These are phyloP conservation scores for Pseudoneurospora amorphoporcata DNA, from an alignment of 495 filamentous ascomycete species.

Conservation along the genomic window DNA sequence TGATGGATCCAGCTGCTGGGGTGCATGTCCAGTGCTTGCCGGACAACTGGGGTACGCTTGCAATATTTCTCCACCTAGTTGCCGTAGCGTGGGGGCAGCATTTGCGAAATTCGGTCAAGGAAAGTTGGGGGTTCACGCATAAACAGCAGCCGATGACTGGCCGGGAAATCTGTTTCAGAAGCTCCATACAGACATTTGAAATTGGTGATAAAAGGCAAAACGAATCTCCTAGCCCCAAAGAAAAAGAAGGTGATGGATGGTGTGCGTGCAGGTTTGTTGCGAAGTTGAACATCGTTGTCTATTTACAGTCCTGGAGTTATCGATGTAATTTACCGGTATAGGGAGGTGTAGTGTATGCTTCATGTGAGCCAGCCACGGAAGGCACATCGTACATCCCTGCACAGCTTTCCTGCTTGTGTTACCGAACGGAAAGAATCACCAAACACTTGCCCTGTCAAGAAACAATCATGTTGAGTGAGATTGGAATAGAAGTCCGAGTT, in stretches of 20 bases:
- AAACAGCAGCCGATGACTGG: background rate
- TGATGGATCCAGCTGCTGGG: background rate
- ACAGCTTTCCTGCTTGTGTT: background rate
- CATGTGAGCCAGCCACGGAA: background rate
- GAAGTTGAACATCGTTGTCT: background rate
- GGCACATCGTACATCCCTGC: background rate
- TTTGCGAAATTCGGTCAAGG: background rate
- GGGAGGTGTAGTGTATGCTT: background rate
- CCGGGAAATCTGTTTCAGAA: background rate
- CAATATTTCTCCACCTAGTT: background rate
- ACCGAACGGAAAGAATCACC: background rate
- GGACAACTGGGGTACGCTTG: background rate
- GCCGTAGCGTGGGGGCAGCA: background rate
- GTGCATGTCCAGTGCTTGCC: background rate
- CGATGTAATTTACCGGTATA: background rate
- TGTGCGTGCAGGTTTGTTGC: background rate
- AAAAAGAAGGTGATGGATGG: background rate
- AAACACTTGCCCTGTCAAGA: background rate
- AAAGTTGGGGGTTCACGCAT: background rate
- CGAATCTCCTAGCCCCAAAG: background rate
- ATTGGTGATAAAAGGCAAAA: background rate
- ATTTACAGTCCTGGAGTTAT: background rate
- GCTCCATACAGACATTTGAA: background rate
- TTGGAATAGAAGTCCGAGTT: background rate
- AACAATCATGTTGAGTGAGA: background rate